phyloP scores from a whole-genome alignment of 2,329 filamentous ascomycete species.

The Fonsecaea pedrosoi region DNA sequence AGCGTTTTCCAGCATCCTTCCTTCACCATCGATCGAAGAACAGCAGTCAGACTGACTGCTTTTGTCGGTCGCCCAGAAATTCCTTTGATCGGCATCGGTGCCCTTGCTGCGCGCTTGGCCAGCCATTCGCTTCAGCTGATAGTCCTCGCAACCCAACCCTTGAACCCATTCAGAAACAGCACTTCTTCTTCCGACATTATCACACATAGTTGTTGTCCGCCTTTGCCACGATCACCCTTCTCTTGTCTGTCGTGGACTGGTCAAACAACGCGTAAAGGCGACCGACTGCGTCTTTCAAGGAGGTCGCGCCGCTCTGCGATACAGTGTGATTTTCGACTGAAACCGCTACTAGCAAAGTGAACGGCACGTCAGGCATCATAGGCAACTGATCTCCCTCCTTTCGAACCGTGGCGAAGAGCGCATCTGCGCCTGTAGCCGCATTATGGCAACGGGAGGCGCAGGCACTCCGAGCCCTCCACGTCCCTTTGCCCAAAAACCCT shows the following conservation, averaged over 20 bases:
- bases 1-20: constrained; percentile 14
- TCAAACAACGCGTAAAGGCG: constrained; percentile 1
- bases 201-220: not conserved
- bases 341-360: constrained; percentile 11
- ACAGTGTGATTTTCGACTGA: not conserved
- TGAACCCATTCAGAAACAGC: not conserved
- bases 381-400: constrained; percentile 1
- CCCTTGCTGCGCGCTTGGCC: constrained; percentile 27
- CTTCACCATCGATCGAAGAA: constrained; percentile 8
- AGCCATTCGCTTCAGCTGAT: constrained; percentile 32
- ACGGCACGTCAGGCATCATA: constrained; percentile 12
- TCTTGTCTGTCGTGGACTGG: not conserved
- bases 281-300: not conserved
- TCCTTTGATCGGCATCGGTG: constrained; percentile 18
- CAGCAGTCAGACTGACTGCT: constrained; percentile 12
- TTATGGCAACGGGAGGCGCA: constrained; percentile 37
- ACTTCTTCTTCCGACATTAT: not conserved
- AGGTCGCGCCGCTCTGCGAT: constrained; percentile 6
- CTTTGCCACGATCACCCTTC: not conserved
- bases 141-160: not conserved
- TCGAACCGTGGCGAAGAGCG: constrained; percentile 17
- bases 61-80: constrained; percentile 4
- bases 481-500: constrained; percentile 27
- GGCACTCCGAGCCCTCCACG: constrained; percentile 30
- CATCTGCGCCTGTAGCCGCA: constrained; percentile 35